Evolutionary conservation across 1,284 basidiomycete species (phyloP), one percentile per base, ranked within the genome.

Genomic region (Ustilago vetiveriae): DNA sequence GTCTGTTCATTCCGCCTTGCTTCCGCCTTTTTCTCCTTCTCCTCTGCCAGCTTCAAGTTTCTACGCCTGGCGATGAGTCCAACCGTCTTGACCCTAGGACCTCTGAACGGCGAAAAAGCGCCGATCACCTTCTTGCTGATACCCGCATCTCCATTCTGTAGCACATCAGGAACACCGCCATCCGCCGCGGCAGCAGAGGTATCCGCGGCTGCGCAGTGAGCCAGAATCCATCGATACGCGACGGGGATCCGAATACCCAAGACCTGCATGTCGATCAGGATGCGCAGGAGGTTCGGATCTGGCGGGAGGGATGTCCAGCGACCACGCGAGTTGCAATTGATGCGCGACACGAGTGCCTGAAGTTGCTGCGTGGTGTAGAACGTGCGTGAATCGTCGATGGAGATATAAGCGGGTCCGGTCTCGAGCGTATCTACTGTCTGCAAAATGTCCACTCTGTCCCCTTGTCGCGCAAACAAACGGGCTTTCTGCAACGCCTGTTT

Each of bases 181-280:
- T 35, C 13, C 16, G 13, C 10, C 29, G 10, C 29, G 14, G 29
- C 29, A 35, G 10, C 33, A 6, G 14, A 2, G 21, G 41, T 11
- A 8, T 35, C 14, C 2, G 40, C 33, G 9, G 45, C 26, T 9
- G 36, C 22, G 27, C 54, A 57, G 46, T 59, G 45, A 5, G 46
- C 17, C 9, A 59, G 45, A 2, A 69, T 35, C 67, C 67, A 71
- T 9, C 53, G 45, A 48, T 37, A 66, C 2, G n/a, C 68, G 4
- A 52, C 41, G 14, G 68, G 68, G 14, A 72, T 50, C n/a, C 38
- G 24, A 17, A 67, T 21, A 2, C 23, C 24, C 14, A 72, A 42
- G 16, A 56, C 49, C 37, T 55, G 40, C 63, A 67, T 59, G 41
- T 72, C 63, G 13, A 63, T 30, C 22, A 72, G 24, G 22, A 67